Evolutionary conservation across 768 basidiomycete species (phyloP), one percentile per base, ranked within the genome.

Genomic region (Tephrocybe sp.): DNA sequence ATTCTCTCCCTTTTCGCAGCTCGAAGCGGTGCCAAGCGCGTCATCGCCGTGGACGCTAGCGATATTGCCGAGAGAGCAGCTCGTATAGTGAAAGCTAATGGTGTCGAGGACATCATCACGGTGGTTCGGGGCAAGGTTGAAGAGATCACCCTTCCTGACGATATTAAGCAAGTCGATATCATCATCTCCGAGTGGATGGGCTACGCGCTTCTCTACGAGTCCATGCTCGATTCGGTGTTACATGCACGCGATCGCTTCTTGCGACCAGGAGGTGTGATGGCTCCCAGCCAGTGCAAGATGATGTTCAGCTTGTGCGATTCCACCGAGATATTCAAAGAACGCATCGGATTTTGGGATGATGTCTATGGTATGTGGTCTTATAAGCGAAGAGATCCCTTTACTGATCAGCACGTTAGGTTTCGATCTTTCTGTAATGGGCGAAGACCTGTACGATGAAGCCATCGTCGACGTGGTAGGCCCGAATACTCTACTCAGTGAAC

Each of bases 131-230:
- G 93, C 23, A 97, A 96, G 67, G 81, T 98, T 21, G 96, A 99
- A 69, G 85, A 94, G 18, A 86, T 98, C 51, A 67, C 59, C 6
- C 73, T 98, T 1, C 93, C 91, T 1, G 84, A 86, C 45, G 81
- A 71, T 46, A 71, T 87, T 43, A 73, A 79, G 9, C 75, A 90
- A 46, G 96, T 98, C 20, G 96, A 99, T 66, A 81, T 99, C 53
- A 94, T 99, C 67, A 75, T 98, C 45, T 95, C 93, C 3, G 96
- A 99, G 68, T 98, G 96, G 96, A 98, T 98, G 96, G 93, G 86
- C 14, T 93, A 92, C 62, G 87, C 86, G 1, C 73, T 93, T 20
- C 78, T 98, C 18, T 98, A 98, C 68, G 96, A 99, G 69, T 91
- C 89, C 37, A 98, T 99, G 96, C 80, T 98, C 28, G 96, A 98